Evolutionary conservation across 345 rosid genomes (phyloP), one percentile per base, ranked within the genome.

Genomic region (Linum trigynum): DNA sequence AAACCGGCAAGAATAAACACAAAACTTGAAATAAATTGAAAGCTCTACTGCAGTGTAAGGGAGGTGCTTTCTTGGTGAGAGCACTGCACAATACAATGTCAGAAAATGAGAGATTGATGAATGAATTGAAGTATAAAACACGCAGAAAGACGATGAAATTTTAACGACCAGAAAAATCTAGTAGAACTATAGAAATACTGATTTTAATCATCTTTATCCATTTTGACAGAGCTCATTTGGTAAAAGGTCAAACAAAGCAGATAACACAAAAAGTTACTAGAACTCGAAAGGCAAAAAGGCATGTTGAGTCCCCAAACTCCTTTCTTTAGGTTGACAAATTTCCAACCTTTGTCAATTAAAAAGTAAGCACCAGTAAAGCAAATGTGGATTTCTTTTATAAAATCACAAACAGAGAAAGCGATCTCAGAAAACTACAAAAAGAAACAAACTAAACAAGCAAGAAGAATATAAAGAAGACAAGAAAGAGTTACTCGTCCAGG

Each of bases 1-100:
- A 58, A 67, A 65, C 36, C 76, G 8, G n/a, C 37, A 38, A 41
- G 11, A 59, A 39, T 15, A 66, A 66, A 5, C 67, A 66, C 43
- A 37, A 61, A 48, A 57, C 66, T 42, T 56, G 43, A 45, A 16
- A 15, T 59, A 35, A 50, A 14, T 48, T 35, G 1, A 39, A 43
- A 53, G 60, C 38, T 3, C 39, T 8, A 59, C n/a, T 15, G 53
- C 53, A 6, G 14, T 48, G 14, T 48, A 15, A 48, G 53, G 11
- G 53, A 48, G 53, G 11, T 9, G 53, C 11, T 48, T 3, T 48
- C 53, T 48, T 48, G 53, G 53, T 15, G 14, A 48, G 53, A 48
- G 14, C 53, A 48, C 53, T 48, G 53, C 53, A 48, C 9, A 9
- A 48, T 48, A 12, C 7, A 48, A 48, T 48, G 53, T 15, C 9